phyloP scores from a whole-genome alignment of 129 eudicot genomes.

The carrot (Daucus carota) region DH1_v3.0 NC_030382.2:40728001-40728500 shows the following conservation, averaged over 20 bases:
- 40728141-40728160: not conserved
- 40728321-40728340: conserved; percentile 80
- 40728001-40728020: not conserved
- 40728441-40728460: too few species aligned
- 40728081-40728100: not conserved
- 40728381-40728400: conserved; percentile 40
- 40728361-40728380: conserved; percentile 86
- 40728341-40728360: conserved; percentile 87
- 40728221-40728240: conserved; percentile 7
- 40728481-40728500: too few species aligned
- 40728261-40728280: conserved; percentile 53
- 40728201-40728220: not conserved
- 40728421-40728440: too few species aligned
- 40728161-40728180: not conserved
- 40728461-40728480: too few species aligned
- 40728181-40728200: not conserved
- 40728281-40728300: conserved; percentile 48
- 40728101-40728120: not conserved
- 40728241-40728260: conserved; percentile 34
- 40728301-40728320: conserved; percentile 57
- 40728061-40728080: not conserved
- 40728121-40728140: not conserved
- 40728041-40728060: not conserved
- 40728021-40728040: not conserved
- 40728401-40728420: too few species aligned